Conservation (phyloP, 2,329 filamentous ascomycete species). For the Ophiocordyceps polyrhachis-furcata region DNA sequence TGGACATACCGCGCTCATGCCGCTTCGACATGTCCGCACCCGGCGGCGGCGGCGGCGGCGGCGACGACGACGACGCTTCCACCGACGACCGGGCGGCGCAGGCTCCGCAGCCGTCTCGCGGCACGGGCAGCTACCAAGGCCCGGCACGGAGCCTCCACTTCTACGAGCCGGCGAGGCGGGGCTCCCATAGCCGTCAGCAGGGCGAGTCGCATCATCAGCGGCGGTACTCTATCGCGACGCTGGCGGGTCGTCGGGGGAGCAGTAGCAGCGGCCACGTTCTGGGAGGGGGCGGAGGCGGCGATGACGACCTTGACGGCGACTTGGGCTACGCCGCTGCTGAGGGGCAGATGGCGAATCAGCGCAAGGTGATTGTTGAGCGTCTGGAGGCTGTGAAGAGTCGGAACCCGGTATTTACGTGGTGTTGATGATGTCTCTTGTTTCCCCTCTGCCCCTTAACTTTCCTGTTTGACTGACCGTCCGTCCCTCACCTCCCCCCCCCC, state of each 20-base stretch:
- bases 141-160: conserved; percentile 22
- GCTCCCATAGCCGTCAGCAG: conserved; percentile 6
- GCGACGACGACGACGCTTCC: conserved; percentile 5
- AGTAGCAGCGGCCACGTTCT: conserved; percentile 34
- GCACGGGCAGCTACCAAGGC: conserved; percentile 20
- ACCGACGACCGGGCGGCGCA: not conserved
- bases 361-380: conserved; percentile 92
- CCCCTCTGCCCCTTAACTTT: not conserved
- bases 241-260: conserved; percentile 26
- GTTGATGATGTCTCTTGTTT: conserved; percentile 32
- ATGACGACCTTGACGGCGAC: conserved; percentile 76
- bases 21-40: conserved; percentile 47
- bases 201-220: conserved; percentile 25
- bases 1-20: conserved; percentile 54
- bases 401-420: conserved; percentile 96
- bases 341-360: conserved; percentile 76
- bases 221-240: conserved; percentile 33
- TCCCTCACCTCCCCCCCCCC: too few species aligned
- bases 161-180: conserved; percentile 26
- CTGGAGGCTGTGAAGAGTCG: conserved; percentile 89
- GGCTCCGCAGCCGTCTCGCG: not conserved
- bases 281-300: conserved; percentile 24
- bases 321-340: conserved; percentile 86
- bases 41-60: conserved; percentile 6
- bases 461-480: too few species aligned